These are phyloP conservation scores for Teunomyces atbi DNA, from an alignment of 805 yeast genomes.

Conservation along the genomic window DNA sequence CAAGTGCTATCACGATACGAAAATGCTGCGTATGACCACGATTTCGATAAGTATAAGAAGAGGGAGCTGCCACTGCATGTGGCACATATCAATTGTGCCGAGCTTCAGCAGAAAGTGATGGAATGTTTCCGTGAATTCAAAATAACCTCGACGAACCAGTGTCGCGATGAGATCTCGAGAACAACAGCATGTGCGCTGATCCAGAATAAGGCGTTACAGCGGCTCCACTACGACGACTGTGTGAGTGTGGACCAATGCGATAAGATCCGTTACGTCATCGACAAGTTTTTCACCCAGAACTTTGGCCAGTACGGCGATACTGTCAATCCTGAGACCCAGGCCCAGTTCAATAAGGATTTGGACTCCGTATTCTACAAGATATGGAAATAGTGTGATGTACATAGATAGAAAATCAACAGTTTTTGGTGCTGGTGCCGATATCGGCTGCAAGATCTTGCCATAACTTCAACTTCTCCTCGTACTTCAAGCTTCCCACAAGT, in stretches of 20 bases:
- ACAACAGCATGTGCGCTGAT: constrained; percentile 30
- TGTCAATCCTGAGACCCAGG: constrained; percentile 24
- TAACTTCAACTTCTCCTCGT: constrained; percentile 41
- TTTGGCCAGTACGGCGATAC: constrained; percentile 39
- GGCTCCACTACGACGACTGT: constrained; percentile 37
- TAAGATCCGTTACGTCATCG: constrained; percentile 35
- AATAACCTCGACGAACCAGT: constrained; percentile 24
- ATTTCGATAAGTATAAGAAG: constrained; percentile 31
- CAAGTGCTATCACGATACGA: constrained; percentile 20
- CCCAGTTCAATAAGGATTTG: constrained; percentile 28
- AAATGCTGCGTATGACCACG: constrained; percentile 19
- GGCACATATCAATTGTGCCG: constrained; percentile 38
- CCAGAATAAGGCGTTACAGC: constrained; percentile 35
- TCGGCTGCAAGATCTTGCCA: constrained; percentile 46
- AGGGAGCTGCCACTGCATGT: constrained; percentile 24
- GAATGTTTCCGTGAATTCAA: constrained; percentile 36
- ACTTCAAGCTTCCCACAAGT: constrained; percentile 51
- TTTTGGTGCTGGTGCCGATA: constrained; percentile 9
- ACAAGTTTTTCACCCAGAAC: constrained; percentile 32
- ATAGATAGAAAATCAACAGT: not conserved
- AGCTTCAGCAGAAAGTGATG: constrained; percentile 34
- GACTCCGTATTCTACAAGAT: constrained; percentile 28
- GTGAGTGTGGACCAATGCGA: constrained; percentile 33
- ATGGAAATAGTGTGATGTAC: constrained; percentile 24
- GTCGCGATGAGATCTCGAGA: constrained; percentile 28